These are phyloP conservation scores for Wickerhamiella parazyma DNA, from an alignment of 805 yeast genomes.

Conservation along the genomic window DNA sequence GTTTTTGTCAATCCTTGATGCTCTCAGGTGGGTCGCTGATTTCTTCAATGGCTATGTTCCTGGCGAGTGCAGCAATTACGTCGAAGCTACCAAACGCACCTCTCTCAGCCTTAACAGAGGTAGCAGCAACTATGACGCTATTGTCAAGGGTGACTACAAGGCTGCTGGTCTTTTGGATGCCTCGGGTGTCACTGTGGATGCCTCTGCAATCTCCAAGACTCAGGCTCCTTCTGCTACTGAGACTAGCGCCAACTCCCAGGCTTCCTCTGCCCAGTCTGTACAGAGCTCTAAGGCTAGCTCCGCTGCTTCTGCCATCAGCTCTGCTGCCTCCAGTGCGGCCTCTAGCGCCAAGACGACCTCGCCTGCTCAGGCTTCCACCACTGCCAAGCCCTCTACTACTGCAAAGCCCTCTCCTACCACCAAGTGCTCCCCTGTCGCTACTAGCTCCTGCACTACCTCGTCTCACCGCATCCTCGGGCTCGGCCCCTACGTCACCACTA, in stretches of 20 bases:
- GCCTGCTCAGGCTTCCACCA: not conserved
- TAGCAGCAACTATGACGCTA: not conserved
- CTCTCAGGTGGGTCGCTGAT: not conserved
- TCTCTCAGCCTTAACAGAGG: not conserved
- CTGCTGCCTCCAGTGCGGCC: not conserved
- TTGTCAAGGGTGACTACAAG: conserved; percentile 3
- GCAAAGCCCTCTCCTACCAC: not conserved
- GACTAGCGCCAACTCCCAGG: too few relatives aligned
- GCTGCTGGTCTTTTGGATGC: conserved; percentile 1
- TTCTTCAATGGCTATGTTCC: not conserved
- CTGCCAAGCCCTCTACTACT: not conserved
- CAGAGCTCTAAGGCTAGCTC: not conserved
- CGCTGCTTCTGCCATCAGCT: not conserved
- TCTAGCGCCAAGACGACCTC: not conserved
- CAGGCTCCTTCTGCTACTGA: not conserved
- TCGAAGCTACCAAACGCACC: not conserved
- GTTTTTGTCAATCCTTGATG: not conserved
- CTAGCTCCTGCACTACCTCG: not conserved
- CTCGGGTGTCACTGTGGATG: not conserved
- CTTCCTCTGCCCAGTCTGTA: not conserved
- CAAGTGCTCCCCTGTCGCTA: not conserved
- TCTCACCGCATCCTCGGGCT: not conserved
- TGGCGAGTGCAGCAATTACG: not conserved
- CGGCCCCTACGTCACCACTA: not conserved
- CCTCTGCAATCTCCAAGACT: not conserved